These are phyloP conservation scores for Aspergillus ochraceus DNA, from an alignment of 2,329 filamentous ascomycete genomes.

Conservation along the genomic window DNA sequence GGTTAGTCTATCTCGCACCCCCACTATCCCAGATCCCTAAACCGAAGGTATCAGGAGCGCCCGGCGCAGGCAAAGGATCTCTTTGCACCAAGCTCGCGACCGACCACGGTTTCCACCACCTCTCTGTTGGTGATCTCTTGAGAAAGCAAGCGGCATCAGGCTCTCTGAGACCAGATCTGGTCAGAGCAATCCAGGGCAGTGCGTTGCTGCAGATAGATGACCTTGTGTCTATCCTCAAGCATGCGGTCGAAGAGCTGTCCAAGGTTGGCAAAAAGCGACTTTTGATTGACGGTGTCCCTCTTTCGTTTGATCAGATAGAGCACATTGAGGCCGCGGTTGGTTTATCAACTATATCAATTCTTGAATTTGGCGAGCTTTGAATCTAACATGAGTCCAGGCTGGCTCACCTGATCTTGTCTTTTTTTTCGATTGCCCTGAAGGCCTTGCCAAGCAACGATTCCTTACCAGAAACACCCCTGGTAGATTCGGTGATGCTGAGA, in stretches of 20 bases:
- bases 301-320: not conserved
- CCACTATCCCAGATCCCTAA: not conserved
- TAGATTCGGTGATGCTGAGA: not conserved
- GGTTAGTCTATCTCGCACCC: not conserved
- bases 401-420: not conserved
- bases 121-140: not conserved
- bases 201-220: not conserved
- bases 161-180: not conserved
- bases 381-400: not conserved
- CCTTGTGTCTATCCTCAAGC: not conserved
- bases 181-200: not conserved
- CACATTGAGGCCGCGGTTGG: not conserved
- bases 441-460: not conserved
- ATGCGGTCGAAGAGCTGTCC: not conserved
- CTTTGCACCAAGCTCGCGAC: not conserved
- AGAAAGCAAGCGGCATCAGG: not conserved
- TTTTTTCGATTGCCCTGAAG: not conserved
- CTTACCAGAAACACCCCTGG: not conserved
- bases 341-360: not conserved
- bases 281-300: not conserved
- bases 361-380: no score
- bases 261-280: not conserved
- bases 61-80: not conserved
- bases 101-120: not conserved
- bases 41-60: not conserved